Evolutionary conservation across 495 filamentous ascomycete genomes (phyloP).

Genomic region (Penicillium verhagenii): DNA sequence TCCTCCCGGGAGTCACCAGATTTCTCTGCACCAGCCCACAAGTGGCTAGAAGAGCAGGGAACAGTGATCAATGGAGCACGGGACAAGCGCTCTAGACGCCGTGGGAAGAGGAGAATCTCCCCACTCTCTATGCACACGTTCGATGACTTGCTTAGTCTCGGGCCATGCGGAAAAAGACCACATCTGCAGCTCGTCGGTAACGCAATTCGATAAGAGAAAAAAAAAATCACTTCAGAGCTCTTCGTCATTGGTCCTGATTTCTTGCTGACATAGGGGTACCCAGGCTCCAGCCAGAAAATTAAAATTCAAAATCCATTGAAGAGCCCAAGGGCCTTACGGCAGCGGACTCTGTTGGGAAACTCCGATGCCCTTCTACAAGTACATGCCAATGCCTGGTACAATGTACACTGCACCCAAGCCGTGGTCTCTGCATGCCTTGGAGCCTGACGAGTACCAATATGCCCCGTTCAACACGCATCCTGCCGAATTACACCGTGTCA

Average conservation of each 20-base stretch:
- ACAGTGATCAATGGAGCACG: slow-evolving; percentile 12
- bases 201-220: slow-evolving; percentile 9
- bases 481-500: slow-evolving; percentile 28
- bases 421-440: slow-evolving; percentile 25
- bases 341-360: slow-evolving; percentile 15
- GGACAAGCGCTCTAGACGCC: slow-evolving; percentile 44
- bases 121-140: slow-evolving; percentile 19
- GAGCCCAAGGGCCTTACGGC: not conserved
- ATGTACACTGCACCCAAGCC: slow-evolving; percentile 7
- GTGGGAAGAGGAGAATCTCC: slow-evolving; percentile 16
- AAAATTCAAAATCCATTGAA: not conserved
- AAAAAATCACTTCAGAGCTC: slow-evolving; percentile 3
- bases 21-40: slow-evolving; percentile 10
- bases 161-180: slow-evolving; percentile 8
- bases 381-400: not conserved
- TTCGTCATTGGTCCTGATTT: slow-evolving; percentile 24
- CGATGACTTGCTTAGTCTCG: slow-evolving; percentile 26
- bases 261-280: slow-evolving; percentile 20
- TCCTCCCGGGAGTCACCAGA: slow-evolving; percentile 5
- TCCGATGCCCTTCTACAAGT: slow-evolving; percentile 3
- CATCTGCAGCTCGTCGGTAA: slow-evolving; percentile 18
- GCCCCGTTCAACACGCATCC: slow-evolving; percentile 20
- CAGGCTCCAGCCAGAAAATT: slow-evolving; percentile 4
- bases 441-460: slow-evolving; percentile 29
- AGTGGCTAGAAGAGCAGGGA: slow-evolving; percentile 10